A percentile compares a stretch with the other conserved stretches of the same genome.
Conservation (phyloP, 1,139 yeast species). For the Lipomyces yarrowii region DNA sequence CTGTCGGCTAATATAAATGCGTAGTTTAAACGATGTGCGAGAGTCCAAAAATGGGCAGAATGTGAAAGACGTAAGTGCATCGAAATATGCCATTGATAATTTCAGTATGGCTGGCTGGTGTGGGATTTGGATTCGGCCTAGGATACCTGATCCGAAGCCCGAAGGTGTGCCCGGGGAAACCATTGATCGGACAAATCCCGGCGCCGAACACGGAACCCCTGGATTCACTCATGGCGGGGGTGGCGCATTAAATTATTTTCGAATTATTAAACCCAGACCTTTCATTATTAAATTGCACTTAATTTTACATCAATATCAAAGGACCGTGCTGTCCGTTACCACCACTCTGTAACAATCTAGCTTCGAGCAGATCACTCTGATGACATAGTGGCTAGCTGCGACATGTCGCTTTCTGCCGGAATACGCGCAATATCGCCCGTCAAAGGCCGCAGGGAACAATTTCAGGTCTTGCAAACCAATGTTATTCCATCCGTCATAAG, state of each 20-base stretch:
- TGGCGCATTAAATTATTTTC: not conserved
- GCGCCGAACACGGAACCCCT: not conserved
- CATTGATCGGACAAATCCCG: not conserved
- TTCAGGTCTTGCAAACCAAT: not conserved
- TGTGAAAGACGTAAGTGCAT: not conserved
- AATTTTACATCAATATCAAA: no score
- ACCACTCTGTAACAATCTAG: not conserved
- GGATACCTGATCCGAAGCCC: not conserved
- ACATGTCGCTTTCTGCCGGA: not conserved
- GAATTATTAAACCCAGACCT: not conserved
- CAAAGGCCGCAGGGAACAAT: not conserved
- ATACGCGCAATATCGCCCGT: not conserved
- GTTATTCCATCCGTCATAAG: not conserved
- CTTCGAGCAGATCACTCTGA: not conserved
- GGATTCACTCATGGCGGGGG: not conserved
- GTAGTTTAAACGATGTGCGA: not conserved
- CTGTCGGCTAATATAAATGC: not conserved
- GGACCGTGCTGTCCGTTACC: not conserved
- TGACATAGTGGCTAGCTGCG: not conserved
- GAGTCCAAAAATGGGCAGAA: not conserved
- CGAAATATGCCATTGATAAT: not conserved
- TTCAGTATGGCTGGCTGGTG: not conserved
- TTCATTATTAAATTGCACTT: not conserved
- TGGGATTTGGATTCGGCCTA: not conserved
- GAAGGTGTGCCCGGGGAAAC: not conserved